Percentiles rank a stretch among this genome's conserved stretches.
These are phyloP conservation scores for Lachancea dasiensis DNA, from an alignment of 805 yeast genomes.

Conservation along the genomic window DNA sequence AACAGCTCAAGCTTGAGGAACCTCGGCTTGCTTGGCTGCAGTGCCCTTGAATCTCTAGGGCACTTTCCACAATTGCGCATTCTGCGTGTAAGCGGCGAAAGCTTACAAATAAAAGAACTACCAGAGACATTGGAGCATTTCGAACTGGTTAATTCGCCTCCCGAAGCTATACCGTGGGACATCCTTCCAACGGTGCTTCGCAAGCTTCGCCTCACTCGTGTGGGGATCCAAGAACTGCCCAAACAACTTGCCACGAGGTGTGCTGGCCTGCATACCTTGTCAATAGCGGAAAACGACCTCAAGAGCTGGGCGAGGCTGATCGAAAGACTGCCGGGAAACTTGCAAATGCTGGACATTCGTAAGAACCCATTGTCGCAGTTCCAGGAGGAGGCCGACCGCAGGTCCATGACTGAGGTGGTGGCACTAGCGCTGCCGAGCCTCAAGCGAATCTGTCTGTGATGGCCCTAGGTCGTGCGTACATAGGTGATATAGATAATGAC, in stretches of 20 bases:
- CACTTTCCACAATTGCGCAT: conserved; percentile 10
- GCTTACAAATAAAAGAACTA: conserved; percentile 2
- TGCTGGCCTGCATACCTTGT: conserved; percentile 8
- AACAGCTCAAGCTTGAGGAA: conserved; percentile 2
- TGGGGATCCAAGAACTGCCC: conserved; percentile 4
- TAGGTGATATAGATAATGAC: too few species aligned
- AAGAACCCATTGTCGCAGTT: conserved; percentile 15
- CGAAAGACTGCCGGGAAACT: conserved; percentile 11
- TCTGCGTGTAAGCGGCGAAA: conserved; percentile 7
- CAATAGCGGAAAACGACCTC: conserved; percentile 6
- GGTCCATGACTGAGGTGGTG: conserved; percentile 1
- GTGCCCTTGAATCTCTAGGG: conserved; percentile 6
- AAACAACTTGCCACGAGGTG: conserved; percentile 2
- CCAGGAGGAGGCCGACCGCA: conserved; percentile 4
- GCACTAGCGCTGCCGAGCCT: conserved; percentile 5
- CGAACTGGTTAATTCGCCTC: conserved; percentile 11
- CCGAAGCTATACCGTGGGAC: conserved; percentile 7
- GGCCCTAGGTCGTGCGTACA: too few species aligned
- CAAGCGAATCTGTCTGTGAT: background rate
- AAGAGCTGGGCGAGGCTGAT: conserved; percentile 3
- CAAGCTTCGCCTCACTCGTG: conserved; percentile 4
- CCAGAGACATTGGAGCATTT: conserved; percentile 10
- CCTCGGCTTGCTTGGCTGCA: conserved; percentile 1
- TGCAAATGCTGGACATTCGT: conserved; percentile 16
- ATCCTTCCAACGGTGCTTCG: conserved; percentile 7